Base-by-base conservation (phyloP, 2,329 filamentous ascomycete species). In the Cytospora leucostoma region DNA sequence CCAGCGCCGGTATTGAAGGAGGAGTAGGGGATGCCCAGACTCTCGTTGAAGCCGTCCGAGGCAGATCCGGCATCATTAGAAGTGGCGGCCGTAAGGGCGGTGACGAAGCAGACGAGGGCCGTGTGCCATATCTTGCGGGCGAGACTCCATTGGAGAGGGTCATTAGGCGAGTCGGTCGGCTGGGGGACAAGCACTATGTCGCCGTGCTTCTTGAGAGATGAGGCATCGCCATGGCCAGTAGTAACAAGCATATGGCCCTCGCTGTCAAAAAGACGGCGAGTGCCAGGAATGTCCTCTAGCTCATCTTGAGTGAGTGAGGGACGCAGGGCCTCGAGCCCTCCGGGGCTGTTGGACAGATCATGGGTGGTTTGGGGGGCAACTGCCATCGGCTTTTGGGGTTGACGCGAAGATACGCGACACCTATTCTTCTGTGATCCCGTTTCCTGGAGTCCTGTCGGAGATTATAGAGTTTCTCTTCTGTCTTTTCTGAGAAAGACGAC, bases 21-120 rank as follows among this genome's bases (percentile, higher is more conserved):
- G 19, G 50, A 59, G 58, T 83, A 85, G 33, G 75, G 75, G 62
- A 86, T 83, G 11, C 78, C 80, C 19, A 83, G 75, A 53, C 85
- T 74, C 1, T 75, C 75, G 32, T 81, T 78, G 69, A 83, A 79
- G 19, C 80, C 80, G 63, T 80, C 77, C 19, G 79, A 75, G 12
- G 82, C 82, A 0, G 80, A 79, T 7, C 83, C 82, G 3, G 82
- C 82, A 68, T 83, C 79, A 62, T 85, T 86, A 12, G 83, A 80
- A 0, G 81, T 84, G 4, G 83, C 83, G 0, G 83, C 83, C 0
- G 83, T 85, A 56, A 86, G 69, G 1, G 78, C 82, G 3, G 83
- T 82, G 55, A 84, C 79, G 68, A 81, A 82, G 59, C 81, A 79
- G 35, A 84, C 79, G 6, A 86, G 73, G 7, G 76, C 72, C 7